phyloP scores from a whole-genome alignment of 495 filamentous ascomycete species.

The Aspergillus funiculosus region DNA sequence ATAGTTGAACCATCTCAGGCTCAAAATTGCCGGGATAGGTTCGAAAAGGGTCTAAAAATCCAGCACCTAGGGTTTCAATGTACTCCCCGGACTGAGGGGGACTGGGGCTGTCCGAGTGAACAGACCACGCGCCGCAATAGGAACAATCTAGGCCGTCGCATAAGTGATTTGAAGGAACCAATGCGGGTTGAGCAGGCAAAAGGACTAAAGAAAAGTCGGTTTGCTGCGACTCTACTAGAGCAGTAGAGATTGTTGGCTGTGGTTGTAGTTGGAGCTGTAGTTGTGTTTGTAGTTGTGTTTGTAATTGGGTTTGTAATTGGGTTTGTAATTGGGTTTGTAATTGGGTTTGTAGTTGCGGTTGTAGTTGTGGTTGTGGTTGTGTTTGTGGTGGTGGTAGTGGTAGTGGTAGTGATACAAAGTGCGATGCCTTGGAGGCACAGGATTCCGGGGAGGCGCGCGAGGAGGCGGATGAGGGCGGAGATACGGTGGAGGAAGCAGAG shows the following conservation, averaged over 20 bases:
- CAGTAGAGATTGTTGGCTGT: no score
- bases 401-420: not conserved
- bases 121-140: not conserved
- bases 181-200: no score
- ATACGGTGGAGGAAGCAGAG: conserved; percentile 5
- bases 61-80: conserved; percentile 25
- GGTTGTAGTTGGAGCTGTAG: no score
- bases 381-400: not conserved
- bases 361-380: not conserved
- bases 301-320: no score
- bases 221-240: no score
- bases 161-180: conserved; percentile 1
- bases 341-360: not conserved
- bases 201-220: no score
- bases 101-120: conserved; percentile 2
- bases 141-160: not conserved
- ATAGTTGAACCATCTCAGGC: conserved; percentile 11
- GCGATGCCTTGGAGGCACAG: not conserved
- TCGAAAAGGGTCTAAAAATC: conserved; percentile 30
- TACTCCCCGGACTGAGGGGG: conserved; percentile 7
- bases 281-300: no score
- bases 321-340: no score
- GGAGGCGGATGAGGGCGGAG: conserved; percentile 10
- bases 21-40: conserved; percentile 25
- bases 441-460: conserved; percentile 10